phyloP scores from a whole-genome alignment of 2,329 filamentous ascomycete species.

The Emericellopsis atlantica region DNA sequence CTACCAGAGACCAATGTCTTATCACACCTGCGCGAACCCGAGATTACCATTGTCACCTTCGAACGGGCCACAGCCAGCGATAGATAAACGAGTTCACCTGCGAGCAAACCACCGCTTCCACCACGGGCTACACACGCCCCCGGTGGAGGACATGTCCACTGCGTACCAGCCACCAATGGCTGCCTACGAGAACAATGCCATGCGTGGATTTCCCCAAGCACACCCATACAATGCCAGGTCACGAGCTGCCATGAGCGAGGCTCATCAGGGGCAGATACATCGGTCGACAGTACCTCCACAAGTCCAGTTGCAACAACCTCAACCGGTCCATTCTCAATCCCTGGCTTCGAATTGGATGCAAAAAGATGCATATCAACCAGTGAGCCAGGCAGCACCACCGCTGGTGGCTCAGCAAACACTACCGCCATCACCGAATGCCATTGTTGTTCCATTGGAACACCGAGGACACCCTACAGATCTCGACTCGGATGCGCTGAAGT shows the following conservation, averaged over 20 bases:
- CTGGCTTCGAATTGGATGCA: constrained; percentile 6
- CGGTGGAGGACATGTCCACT: constrained; percentile 38
- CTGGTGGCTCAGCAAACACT: too few species aligned
- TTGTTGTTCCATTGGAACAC: too few species aligned
- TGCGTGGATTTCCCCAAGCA: constrained; percentile 23
- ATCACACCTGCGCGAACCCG: too few species aligned
- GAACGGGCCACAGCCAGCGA: too few species aligned
- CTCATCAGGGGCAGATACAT: constrained; percentile 16
- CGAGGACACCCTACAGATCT: too few species aligned
- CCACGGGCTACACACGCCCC: constrained; percentile 35
- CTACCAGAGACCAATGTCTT: too few species aligned
- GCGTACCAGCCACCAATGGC: constrained; percentile 35
- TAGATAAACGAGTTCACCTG: too few species aligned
- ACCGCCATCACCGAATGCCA: too few species aligned
- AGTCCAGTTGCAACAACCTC: constrained; percentile 3
- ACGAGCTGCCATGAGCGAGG: constrained; percentile 19
- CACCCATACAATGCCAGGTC: constrained; percentile 19
- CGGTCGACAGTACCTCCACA: constrained; percentile 15
- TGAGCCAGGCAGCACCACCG: too few species aligned
- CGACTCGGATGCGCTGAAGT: constrained; percentile 32
- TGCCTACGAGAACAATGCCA: constrained; percentile 31
- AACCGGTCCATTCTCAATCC: constrained; percentile 5
- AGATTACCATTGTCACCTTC: too few species aligned
- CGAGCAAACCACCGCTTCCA: too few species aligned
- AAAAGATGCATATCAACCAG: background rate